Evolutionary conservation across 441 rosid species (phyloP).

Genomic region (Gossypium gossypioides): DNA sequence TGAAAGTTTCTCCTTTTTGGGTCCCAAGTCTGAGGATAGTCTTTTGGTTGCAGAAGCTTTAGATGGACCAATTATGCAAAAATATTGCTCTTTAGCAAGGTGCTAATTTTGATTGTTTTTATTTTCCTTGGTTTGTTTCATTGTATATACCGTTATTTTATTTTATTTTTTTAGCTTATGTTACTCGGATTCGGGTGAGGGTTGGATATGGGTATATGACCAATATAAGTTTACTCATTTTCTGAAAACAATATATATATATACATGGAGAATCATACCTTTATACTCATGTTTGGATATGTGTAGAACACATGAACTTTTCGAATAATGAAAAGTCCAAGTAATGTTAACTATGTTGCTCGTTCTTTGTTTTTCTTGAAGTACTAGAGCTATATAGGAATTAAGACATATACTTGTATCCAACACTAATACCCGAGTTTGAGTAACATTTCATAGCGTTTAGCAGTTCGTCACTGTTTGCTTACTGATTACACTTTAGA

Average conservation of each 20-base stretch:
- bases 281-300: neutral
- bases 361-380: neutral
- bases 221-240: neutral
- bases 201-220: neutral
- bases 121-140: neutral
- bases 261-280: neutral
- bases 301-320: neutral
- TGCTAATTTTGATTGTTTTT: constrained; percentile 11
- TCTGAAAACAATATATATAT: neutral
- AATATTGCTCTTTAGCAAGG: constrained; percentile 85
- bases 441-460: neutral
- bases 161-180: neutral
- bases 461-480: neutral
- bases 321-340: neutral
- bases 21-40: constrained; percentile 62
- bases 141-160: neutral
- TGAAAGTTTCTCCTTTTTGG: constrained; percentile 73
- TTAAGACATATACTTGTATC: neutral
- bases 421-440: neutral
- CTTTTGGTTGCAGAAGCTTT: constrained; percentile 60
- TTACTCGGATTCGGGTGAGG: neutral
- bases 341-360: neutral
- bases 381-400: neutral
- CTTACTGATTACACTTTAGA: neutral
- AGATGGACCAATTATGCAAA: constrained; percentile 73